Percentiles rank a stretch among this genome's conserved stretches.
Conservation (phyloP, 495 filamentous ascomycete species). For the Cairneyella variabilis region DNA sequence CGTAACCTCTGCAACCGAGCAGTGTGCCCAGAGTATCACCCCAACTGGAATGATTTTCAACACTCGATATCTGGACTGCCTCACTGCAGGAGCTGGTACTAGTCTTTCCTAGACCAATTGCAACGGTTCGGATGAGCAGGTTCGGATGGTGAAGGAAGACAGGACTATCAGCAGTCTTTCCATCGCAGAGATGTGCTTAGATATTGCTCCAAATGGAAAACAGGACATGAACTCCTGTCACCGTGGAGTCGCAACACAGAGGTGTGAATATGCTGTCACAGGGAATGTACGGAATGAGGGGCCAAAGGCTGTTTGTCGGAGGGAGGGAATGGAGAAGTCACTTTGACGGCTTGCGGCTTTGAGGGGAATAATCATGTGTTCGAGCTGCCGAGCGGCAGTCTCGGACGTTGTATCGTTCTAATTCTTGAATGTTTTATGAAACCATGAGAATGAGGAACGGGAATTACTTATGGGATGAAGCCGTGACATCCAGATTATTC, state of each 20-base stretch:
- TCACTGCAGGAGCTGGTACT: neutral
- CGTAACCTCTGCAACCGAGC: neutral
- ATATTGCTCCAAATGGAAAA: neutral
- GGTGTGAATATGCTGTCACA: neutral
- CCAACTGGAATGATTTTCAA: conserved; percentile 1
- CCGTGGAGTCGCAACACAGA: neutral
- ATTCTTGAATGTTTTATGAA: too few relatives aligned
- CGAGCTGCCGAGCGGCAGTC: neutral
- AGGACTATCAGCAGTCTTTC: neutral
- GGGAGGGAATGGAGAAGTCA: neutral
- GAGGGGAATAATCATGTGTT: neutral
- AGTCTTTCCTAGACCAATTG: neutral
- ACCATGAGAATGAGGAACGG: too few relatives aligned
- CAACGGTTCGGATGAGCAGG: neutral
- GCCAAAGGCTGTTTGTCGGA: neutral
- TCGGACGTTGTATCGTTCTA: neutral
- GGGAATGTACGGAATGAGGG: neutral
- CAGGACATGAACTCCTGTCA: neutral
- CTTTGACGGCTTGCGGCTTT: neutral
- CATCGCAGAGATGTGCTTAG: neutral
- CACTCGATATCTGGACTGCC: neutral
- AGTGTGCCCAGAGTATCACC: neutral
- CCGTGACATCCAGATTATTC: too few relatives aligned
- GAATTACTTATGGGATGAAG: too few relatives aligned
- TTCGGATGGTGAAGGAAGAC: neutral